These are phyloP conservation scores for Jimgerdemannia flammicorona DNA, from an alignment of 192 early-diverging fungal genomes.

Conservation along the genomic window DNA sequence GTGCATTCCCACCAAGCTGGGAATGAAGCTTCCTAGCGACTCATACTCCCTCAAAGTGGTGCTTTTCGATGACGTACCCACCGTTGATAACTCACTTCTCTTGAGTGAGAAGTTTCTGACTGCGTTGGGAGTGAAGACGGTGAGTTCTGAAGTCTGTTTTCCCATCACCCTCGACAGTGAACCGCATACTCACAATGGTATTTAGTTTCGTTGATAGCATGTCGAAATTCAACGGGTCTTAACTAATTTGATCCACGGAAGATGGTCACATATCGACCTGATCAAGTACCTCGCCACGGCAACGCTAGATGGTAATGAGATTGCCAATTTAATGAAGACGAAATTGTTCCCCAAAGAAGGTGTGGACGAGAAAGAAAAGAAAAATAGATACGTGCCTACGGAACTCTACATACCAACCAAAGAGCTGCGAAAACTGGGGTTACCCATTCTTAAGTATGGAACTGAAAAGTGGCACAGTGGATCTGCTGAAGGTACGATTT, in stretches of 20 bases:
- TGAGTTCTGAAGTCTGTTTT: conserved; percentile 31
- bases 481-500: no score
- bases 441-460: conserved; percentile 69
- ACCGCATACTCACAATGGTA: conserved; percentile 36
- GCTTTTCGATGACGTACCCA: conserved; percentile 80
- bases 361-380: conserved; percentile 3
- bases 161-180: conserved; percentile 56
- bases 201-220: conserved; percentile 32
- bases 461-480: conserved; percentile 20
- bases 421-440: conserved; percentile 47
- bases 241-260: conserved; percentile 65
- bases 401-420: conserved; percentile 70
- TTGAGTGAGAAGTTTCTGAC: no score
- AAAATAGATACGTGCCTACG: conserved; percentile 44
- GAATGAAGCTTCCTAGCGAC: conserved; percentile 62
- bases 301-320: conserved; percentile 57
- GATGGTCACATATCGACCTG: conserved; percentile 82
- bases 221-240: conserved; percentile 85
- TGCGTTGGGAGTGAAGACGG: no score
- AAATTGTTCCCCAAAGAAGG: conserved; percentile 63
- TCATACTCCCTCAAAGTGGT: conserved; percentile 79
- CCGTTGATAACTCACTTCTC: conserved; percentile 9
- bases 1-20: conserved; percentile 70
- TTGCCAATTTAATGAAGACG: conserved; percentile 53
- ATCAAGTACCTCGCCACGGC: conserved; percentile 75